phyloP scores from a whole-genome alignment of 192 early-diverging fungal species.

The Gaertneriomyces semiglobifer region DNA sequence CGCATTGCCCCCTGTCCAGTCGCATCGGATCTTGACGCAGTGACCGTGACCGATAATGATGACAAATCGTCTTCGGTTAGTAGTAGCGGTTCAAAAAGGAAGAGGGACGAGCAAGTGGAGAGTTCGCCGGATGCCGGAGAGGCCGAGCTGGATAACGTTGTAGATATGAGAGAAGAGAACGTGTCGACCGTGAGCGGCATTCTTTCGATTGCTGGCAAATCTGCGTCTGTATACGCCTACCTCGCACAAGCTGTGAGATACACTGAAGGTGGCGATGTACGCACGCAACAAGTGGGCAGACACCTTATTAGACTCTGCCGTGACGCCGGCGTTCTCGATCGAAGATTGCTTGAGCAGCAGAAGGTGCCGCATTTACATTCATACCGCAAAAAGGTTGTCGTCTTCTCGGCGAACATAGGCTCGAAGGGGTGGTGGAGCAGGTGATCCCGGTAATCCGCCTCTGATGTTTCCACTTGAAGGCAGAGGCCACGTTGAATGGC shows the following conservation, averaged over 20 bases:
- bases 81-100: too few relatives aligned
- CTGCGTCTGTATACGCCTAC: not conserved
- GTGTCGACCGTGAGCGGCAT: not conserved
- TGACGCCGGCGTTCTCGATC: not conserved
- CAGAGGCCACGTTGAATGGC: not conserved
- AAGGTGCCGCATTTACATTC: too few relatives aligned
- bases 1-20: too few relatives aligned
- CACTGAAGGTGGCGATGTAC: constrained; percentile 2
- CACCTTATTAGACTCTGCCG: not conserved
- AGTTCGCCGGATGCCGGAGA: too few relatives aligned
- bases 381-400: not conserved
- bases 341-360: not conserved
- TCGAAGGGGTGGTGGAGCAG: not conserved
- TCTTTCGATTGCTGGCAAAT: not conserved
- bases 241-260: not conserved
- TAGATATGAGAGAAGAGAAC: constrained; percentile 1
- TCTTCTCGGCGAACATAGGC: not conserved
- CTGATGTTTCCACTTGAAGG: not conserved
- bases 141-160: not conserved
- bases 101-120: too few relatives aligned
- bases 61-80: too few relatives aligned
- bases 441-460: not conserved
- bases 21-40: too few relatives aligned
- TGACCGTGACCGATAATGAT: too few relatives aligned
- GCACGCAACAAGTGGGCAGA: not conserved